Base-by-base conservation (phyloP, 1,284 basidiomycete genomes). In the Anthracocystis panici-leucophaei region DNA sequence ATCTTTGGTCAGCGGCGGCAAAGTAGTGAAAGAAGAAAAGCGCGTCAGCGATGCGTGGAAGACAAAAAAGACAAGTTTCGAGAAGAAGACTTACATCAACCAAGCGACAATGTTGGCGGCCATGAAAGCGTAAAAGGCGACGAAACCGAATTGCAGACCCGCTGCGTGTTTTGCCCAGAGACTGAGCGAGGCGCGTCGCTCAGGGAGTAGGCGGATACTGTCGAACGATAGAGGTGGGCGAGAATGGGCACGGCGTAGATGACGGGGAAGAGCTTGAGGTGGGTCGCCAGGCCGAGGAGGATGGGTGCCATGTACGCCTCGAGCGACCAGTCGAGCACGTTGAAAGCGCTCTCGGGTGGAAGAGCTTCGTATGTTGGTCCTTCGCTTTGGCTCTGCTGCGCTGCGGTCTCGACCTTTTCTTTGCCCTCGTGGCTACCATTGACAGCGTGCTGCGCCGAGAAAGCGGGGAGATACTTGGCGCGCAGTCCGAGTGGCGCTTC, bases 231-330 rank as follows among this genome's bases (percentile, higher is more conserved):
- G 35, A 97, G 88, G 31, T 90, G 89, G 0, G 90, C 88, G 53
- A 95, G 87, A 66, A 94, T 91, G 27, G 91, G 89, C 16, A 92
- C 88, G 0, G 91, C 93, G 84, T 98, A 98, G 72, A 99, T 91
- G 79, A 94, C 88, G 0, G 97, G 97, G 82, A 95, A 99, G 38
- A 84, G 65, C 61, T 84, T 84, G 65, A 83, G 58, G 52, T 84
- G 82, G 5, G 75, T 78, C 0, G 83, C 78, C 1, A 84, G 57
- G 29, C 79, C 78, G 33, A 82, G 71, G 38, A 81, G 58, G 25
- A 78, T 54, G 5, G 83, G 80, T 1, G 79, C 74, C n/a, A 73
- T 33, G 44, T 75, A 75, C 5, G 74, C 71, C 11, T 76, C 63
- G 18, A 77, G 56, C 23, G 77, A 71, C 77, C 77, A 79, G 27